Base-by-base conservation (phyloP, 2,329 filamentous ascomycete species). In the Scedosporium boydii region DNA sequence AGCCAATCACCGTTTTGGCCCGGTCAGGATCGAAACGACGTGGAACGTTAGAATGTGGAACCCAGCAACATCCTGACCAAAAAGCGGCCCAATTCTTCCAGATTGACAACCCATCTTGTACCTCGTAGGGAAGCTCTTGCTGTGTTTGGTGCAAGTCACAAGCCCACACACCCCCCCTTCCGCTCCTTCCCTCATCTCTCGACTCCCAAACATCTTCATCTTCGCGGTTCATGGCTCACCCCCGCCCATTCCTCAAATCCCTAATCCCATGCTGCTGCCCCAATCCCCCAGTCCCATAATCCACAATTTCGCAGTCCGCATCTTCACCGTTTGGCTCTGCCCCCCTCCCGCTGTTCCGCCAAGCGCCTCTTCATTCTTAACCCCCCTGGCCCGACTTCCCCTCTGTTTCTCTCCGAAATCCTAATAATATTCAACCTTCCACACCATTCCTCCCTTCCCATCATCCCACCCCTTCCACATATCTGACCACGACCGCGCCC, bases 31-130 rank as follows among this genome's bases (percentile, higher is more conserved):
- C 21, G 23, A 46, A 29, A 46, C 41, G 41, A 60, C 41, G 58
- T 60, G 58, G 58, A 60, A 60, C 29, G 26, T 59, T 60, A 46
- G 58, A 60, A 48, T 38, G 26, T 59, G 57, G 57, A 59, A 59
- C 57, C 58, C 41, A 44, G 42, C 42, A 29, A 46, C 58, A 48
- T 3, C 38, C 16, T n/a, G 41, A 27, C n/a, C 4, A 46, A 18
- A 27, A 27, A 56, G 38, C 58, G 18, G 27, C 34, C 48, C 48
- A 57, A 63, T 61, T 60, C 58, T 63, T 63, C 59, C 59, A 60
- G 62, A 58, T 60, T 63, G 48, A 34, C 59, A 60, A 51, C 44
- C 59, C 59, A 51, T n/a, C 18, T 26, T 18, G 9, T n/a, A 59
- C 23, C 4, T n/a, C 44, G 29, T 34, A 29, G 51, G 21, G 51